Conservation (phyloP, 306 rosid genomes). For the Rosa persica region DNA sequence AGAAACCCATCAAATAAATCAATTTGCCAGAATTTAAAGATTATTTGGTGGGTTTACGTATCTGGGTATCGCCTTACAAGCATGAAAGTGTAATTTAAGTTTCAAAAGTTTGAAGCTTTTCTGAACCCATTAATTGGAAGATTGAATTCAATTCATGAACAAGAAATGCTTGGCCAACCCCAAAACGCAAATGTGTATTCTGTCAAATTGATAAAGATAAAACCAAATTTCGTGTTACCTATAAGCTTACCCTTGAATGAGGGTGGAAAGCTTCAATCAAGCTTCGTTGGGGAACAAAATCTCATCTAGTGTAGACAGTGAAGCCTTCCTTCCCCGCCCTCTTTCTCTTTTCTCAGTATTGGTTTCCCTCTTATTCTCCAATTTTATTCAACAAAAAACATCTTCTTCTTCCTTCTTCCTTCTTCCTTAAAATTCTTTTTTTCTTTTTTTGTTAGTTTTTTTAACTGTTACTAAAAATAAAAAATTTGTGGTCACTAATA, state of each 20-base stretch:
- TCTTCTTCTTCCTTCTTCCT: too few species aligned
- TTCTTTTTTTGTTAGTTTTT: too few species aligned
- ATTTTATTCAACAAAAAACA: too few species aligned
- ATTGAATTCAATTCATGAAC: background rate
- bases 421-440: too few species aligned
- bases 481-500: too few species aligned
- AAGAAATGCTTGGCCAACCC: background rate
- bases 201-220: background rate
- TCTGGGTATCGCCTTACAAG: background rate
- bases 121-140: background rate
- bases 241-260: background rate
- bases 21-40: background rate
- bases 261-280: slow-evolving; percentile 1
- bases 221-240: background rate
- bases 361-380: background rate
- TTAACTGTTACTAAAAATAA: too few species aligned
- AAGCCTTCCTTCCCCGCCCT: background rate
- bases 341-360: background rate
- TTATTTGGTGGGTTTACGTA: background rate
- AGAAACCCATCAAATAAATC: background rate
- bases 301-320: background rate
- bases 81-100: background rate
- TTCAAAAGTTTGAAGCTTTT: background rate
- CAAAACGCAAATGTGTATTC: background rate
- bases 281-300: background rate